These are phyloP conservation scores for Nannizziopsis barbatae DNA, from an alignment of 2,329 filamentous ascomycete genomes.

Conservation along the genomic window DNA sequence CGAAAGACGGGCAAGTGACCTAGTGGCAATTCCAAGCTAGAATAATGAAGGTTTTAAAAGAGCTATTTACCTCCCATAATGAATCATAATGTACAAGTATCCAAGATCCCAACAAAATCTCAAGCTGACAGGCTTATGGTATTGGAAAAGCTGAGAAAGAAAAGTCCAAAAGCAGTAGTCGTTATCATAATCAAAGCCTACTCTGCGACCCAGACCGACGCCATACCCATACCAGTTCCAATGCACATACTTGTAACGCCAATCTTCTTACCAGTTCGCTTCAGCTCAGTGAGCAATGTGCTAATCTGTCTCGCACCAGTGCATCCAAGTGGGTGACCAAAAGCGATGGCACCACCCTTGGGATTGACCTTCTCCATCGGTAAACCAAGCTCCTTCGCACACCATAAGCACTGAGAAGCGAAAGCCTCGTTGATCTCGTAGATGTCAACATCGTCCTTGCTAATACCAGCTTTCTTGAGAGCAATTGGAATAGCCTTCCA, in stretches of 20 bases:
- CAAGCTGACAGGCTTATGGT: neutral
- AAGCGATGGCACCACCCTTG: conserved; percentile 92
- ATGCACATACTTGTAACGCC: conserved; percentile 95
- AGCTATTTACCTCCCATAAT: neutral
- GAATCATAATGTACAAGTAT: conserved; percentile 5
- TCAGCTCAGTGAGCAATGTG: conserved; percentile 81
- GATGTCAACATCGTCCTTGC: conserved; percentile 85
- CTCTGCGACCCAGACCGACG: conserved; percentile 89
- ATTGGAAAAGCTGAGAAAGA: neutral
- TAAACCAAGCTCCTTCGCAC: conserved; percentile 73
- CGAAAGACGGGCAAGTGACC: conserved; percentile 23
- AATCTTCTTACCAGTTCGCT: conserved; percentile 69
- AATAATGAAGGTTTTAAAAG: neutral
- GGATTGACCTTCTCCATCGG: conserved; percentile 85
- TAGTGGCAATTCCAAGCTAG: neutral
- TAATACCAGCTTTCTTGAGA: conserved; percentile 74
- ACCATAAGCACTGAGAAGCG: conserved; percentile 89
- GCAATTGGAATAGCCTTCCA: conserved; percentile 93
- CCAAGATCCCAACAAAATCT: neutral
- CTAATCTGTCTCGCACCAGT: conserved; percentile 90
- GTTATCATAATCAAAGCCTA: conserved; percentile 35
- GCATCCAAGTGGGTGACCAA: conserved; percentile 88
- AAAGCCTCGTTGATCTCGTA: conserved; percentile 99
- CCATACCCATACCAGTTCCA: conserved; percentile 96
- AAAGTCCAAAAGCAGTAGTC: conserved; percentile 9